Evolutionary conservation across 2,329 filamentous ascomycete species (phyloP).

Genomic region (Tolypocladium ovalisporum): DNA sequence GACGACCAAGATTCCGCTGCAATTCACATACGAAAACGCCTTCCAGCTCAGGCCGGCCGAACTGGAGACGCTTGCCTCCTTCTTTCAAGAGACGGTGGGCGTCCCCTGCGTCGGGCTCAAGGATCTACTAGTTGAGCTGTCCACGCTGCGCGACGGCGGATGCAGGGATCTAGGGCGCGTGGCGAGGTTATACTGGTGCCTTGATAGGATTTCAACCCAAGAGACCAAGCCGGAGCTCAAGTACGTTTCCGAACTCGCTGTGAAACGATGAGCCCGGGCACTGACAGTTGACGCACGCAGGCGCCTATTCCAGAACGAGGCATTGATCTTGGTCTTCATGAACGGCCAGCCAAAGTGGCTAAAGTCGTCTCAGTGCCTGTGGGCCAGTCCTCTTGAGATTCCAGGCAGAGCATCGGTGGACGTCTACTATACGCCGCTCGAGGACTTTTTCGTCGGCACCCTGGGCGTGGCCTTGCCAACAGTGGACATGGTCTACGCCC

Average conservation of each 20-base stretch:
- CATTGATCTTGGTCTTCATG: constrained; percentile 3
- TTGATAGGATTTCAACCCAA: not conserved
- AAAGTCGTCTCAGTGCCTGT: constrained; percentile 17
- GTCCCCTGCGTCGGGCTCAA: not conserved
- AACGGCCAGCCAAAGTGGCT: constrained; percentile 13
- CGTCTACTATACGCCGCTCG: constrained; percentile 14
- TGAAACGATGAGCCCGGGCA: not conserved
- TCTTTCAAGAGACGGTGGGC: constrained; percentile 2
- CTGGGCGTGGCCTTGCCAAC: constrained; percentile 18
- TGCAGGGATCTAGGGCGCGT: not conserved
- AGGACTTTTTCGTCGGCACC: constrained; percentile 17
- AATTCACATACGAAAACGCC: not conserved
- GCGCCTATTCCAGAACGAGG: constrained; percentile 3
- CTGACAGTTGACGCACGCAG: not conserved
- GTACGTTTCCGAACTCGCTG: not conserved
- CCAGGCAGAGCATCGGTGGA: constrained; percentile 15
- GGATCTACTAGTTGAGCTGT: not conserved
- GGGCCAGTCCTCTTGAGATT: constrained; percentile 20
- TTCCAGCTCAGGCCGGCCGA: not conserved
- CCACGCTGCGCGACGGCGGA: not conserved
- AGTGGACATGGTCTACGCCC: constrained; percentile 18
- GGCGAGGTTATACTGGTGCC: not conserved
- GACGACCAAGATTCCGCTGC: constrained; percentile 1
- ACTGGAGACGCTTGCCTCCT: not conserved
- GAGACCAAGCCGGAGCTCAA: not conserved